A percentile compares a stretch with the other conserved stretches of the same genome.
phyloP scores from a whole-genome alignment of 106 monocot genomes.

The Triglochin maritima region DNA sequence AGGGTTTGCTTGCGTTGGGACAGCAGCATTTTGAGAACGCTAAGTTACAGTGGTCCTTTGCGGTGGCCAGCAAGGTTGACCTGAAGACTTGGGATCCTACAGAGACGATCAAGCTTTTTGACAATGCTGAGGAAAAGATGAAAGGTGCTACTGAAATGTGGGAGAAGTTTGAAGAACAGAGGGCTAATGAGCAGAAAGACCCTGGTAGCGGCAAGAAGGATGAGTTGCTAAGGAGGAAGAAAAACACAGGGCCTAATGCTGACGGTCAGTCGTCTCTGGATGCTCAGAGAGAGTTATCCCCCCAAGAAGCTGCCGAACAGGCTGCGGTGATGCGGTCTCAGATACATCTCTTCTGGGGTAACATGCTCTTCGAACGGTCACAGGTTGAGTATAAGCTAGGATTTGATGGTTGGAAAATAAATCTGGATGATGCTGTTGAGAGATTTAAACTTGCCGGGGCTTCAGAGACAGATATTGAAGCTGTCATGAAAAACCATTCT shows the following conservation, averaged over 20 bases:
- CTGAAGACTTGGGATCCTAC: slow-evolving; percentile 56
- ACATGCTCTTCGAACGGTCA: slow-evolving; percentile 95
- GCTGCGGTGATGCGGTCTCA: slow-evolving; percentile 84
- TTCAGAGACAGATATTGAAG: slow-evolving; percentile 69
- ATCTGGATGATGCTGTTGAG: slow-evolving; percentile 77
- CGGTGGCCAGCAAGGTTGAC: slow-evolving; percentile 69
- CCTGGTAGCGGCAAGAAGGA: slow-evolving; percentile 40
- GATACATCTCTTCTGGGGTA: slow-evolving; percentile 98
- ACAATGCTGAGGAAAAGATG: slow-evolving; percentile 86
- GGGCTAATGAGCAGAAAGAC: slow-evolving; percentile 57
- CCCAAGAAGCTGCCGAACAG: slow-evolving; percentile 67
- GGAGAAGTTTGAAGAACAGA: slow-evolving; percentile 93
- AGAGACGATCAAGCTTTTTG: slow-evolving; percentile 64
- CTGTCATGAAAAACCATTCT: slow-evolving; percentile 78
- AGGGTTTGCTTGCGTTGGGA: slow-evolving; percentile 87
- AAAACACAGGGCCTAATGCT: slow-evolving; percentile 18
- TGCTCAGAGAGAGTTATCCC: slow-evolving; percentile 34
- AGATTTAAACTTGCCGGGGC: slow-evolving; percentile 94
- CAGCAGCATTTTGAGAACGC: slow-evolving; percentile 98
- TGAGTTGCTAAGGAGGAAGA: slow-evolving; percentile 54
- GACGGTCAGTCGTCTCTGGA: slow-evolving; percentile 18
- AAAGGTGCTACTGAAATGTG: slow-evolving; percentile 86
- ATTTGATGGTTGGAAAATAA: slow-evolving; percentile 63
- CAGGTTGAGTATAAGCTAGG: slow-evolving; percentile 85
- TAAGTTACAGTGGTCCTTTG: slow-evolving; percentile 96